A percentile compares a stretch with the other conserved stretches of the same genome.
These are phyloP conservation scores for Aspergillus sp. DNA, from an alignment of 2,329 filamentous ascomycete species.

Conservation along the genomic window DNA sequence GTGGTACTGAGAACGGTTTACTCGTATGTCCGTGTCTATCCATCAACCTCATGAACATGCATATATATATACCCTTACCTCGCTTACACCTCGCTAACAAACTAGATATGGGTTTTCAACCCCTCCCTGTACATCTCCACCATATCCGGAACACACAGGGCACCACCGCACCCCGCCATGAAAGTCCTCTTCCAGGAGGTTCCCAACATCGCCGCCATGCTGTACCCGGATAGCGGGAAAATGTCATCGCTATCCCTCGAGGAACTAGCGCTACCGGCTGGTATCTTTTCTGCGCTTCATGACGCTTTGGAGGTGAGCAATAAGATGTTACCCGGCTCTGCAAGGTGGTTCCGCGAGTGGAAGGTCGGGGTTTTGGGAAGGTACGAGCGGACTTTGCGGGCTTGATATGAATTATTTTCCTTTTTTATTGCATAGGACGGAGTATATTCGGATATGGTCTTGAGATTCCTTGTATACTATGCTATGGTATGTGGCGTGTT, in stretches of 20 bases:
- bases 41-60: no score
- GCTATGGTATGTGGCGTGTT: neutral
- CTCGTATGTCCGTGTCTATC: slow-evolving; percentile 22
- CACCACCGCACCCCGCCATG: slow-evolving; percentile 42
- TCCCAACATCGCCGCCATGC: slow-evolving; percentile 24
- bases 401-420: neutral
- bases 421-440: neutral
- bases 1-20: slow-evolving; percentile 24
- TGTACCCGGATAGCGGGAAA: slow-evolving; percentile 29
- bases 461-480: neutral
- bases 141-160: slow-evolving; percentile 23
- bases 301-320: slow-evolving; percentile 34
- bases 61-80: neutral
- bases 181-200: slow-evolving; percentile 48
- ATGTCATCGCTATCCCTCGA: slow-evolving; percentile 39
- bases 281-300: slow-evolving; percentile 32
- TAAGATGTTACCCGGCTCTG: slow-evolving; percentile 40
- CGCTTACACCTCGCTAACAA: neutral
- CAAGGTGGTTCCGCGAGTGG: slow-evolving; percentile 48
- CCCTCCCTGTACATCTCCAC: slow-evolving; percentile 51
- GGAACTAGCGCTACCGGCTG: slow-evolving; percentile 37
- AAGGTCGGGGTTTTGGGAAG: slow-evolving; percentile 46
- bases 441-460: neutral
- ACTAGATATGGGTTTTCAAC: slow-evolving; percentile 48
- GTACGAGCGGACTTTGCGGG: slow-evolving; percentile 25